These are phyloP conservation scores for Umbelopsis sp. DNA, from an alignment of 192 early-diverging fungal genomes.

Conservation along the genomic window DNA sequence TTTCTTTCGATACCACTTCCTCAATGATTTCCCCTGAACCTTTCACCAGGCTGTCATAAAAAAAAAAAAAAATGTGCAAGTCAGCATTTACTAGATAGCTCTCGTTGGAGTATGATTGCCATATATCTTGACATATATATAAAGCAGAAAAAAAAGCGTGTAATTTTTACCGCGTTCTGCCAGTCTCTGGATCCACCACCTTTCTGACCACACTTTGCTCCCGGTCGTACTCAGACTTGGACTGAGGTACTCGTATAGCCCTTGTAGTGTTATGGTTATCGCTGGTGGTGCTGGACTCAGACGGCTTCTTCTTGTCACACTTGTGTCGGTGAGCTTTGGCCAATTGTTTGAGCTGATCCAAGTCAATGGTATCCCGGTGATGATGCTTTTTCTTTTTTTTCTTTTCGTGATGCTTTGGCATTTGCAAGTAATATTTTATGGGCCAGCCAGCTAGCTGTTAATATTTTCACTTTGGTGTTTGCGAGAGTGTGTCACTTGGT, in stretches of 20 bases:
- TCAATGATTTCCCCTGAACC: constrained; percentile 57
- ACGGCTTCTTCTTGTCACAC: constrained; percentile 12
- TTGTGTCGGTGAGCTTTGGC: constrained; percentile 27
- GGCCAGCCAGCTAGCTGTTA: no score
- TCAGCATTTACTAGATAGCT: background rate
- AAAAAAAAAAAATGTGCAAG: background rate
- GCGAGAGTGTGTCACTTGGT: no score
- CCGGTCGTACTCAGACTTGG: constrained; percentile 47
- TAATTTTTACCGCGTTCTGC: constrained; percentile 46
- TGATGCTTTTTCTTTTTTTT: constrained; percentile 17
- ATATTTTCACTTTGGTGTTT: no score
- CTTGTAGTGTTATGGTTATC: background rate
- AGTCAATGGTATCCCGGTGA: background rate
- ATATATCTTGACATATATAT: background rate
- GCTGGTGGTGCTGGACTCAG: background rate
- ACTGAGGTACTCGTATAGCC: constrained; percentile 43
- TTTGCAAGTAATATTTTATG: no score
- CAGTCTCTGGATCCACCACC: constrained; percentile 52
- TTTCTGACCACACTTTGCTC: constrained; percentile 43
- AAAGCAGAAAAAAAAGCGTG: background rate
- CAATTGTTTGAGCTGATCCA: constrained; percentile 20
- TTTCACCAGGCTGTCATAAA: constrained; percentile 41
- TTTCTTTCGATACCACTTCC: constrained; percentile 49
- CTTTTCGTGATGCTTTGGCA: constrained; percentile 16
- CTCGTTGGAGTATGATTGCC: background rate